Percentiles rank a stretch among this genome's conserved stretches.
phyloP scores from a whole-genome alignment of 1,139 yeast species.

The Candida smagusa region DNA sequence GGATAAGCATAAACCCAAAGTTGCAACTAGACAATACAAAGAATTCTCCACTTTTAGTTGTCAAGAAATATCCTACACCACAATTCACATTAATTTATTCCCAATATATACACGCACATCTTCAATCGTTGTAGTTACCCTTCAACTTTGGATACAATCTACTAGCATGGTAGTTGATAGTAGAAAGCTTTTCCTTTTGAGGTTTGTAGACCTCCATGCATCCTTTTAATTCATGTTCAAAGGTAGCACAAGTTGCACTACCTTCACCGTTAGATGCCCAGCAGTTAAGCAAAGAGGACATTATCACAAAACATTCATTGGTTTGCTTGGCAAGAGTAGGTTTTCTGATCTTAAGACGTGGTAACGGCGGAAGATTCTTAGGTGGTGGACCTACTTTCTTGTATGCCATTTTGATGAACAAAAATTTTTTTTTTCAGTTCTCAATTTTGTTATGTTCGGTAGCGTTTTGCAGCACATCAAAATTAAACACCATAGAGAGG shows the following conservation, averaged over 20 bases:
- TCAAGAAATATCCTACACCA: neutral
- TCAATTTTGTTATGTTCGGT: no score
- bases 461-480: no score
- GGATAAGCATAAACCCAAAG: no score
- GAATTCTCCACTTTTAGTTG: no score
- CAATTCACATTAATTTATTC: slow-evolving; percentile 1
- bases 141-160: slow-evolving; percentile 76
- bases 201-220: slow-evolving; percentile 50
- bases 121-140: slow-evolving; percentile 69
- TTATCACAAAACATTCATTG: slow-evolving; percentile 74
- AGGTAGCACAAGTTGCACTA: slow-evolving; percentile 56
- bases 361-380: slow-evolving; percentile 65
- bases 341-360: slow-evolving; percentile 68
- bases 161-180: slow-evolving; percentile 80
- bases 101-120: slow-evolving; percentile 5
- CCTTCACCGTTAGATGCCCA: slow-evolving; percentile 97
- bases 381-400: slow-evolving; percentile 28
- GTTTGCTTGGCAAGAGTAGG: slow-evolving; percentile 55
- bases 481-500: no score
- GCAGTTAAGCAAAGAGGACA: slow-evolving; percentile 85
- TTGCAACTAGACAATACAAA: no score
- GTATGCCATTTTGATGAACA: slow-evolving; percentile 20
- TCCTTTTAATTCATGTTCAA: slow-evolving; percentile 51
- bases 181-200: slow-evolving; percentile 41
- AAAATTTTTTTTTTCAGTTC: neutral